A percentile compares a stretch with the other conserved stretches of the same genome.
Evolutionary conservation across 768 basidiomycete genomes (phyloP).

Genomic region (Erythrobasidium yunnanense): DNA sequence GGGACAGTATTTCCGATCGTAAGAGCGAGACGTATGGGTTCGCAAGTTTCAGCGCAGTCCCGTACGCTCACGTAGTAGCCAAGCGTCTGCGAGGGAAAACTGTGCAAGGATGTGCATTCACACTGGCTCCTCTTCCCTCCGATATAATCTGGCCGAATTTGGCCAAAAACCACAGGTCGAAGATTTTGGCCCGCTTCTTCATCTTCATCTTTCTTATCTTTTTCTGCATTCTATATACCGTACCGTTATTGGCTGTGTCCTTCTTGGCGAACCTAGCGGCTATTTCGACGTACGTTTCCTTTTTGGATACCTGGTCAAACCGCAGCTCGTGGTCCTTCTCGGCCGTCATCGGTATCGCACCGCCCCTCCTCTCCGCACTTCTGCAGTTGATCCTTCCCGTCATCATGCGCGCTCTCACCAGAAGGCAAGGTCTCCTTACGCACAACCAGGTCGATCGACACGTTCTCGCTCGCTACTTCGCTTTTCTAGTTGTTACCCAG

Average conservation of each 20-base stretch:
- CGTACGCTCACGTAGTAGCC: constrained; percentile 77
- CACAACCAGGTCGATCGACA: constrained; percentile 54
- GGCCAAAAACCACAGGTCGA: constrained; percentile 57
- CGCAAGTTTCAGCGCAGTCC: constrained; percentile 61
- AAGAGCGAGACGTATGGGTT: constrained; percentile 55
- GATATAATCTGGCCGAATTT: constrained; percentile 77
- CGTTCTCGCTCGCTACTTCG: constrained; percentile 82
- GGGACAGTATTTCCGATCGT: constrained; percentile 49
- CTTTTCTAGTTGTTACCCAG: constrained; percentile 87
- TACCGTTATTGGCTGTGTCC: constrained; percentile 81
- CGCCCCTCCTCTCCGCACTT: constrained; percentile 72
- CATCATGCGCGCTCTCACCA: constrained; percentile 66
- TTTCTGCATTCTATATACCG: constrained; percentile 88
- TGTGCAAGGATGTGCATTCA: constrained; percentile 60
- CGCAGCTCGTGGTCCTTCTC: constrained; percentile 61
- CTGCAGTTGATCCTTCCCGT: constrained; percentile 70
- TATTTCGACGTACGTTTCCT: constrained; percentile 57
- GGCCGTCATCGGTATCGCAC: constrained; percentile 70
- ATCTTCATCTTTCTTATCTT: constrained; percentile 68
- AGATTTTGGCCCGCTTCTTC: constrained; percentile 55
- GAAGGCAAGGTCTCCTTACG: constrained; percentile 34
- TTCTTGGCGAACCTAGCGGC: constrained; percentile 76
- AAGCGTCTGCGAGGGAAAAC: constrained; percentile 57
- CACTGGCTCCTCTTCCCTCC: constrained; percentile 74
- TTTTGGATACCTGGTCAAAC: constrained; percentile 61